Evolutionary conservation across 164 flowering plant species (phyloP), one percentile per base, ranked within the genome.

Genomic region (Dillenia turbinata): DNA sequence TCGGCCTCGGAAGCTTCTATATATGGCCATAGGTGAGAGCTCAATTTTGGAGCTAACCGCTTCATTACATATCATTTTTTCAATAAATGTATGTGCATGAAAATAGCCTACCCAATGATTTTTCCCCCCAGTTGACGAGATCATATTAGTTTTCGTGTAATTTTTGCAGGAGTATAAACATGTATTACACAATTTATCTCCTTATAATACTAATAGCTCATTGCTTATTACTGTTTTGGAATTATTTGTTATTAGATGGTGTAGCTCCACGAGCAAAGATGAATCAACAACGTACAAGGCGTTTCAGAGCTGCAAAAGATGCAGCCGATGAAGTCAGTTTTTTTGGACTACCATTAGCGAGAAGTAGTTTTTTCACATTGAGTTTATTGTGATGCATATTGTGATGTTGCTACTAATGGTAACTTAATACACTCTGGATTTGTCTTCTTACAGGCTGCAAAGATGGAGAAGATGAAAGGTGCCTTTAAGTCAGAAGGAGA

Each of bases 201-300:
- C 14, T 52, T 14, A 49, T 22, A 14, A n/a, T 8, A 47, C 22
- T 33, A 7, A 33, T 54, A 9, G 9, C 10, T 52, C 16, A 44
- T 47, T 60, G 8, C 49, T 10, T 17, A 3, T 44, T 56, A 7
- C n/a, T 9, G 1, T 22, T 43, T 46, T 4, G 5, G 46, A 40
- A 33, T 54, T 16, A 10, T 33, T n/a, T n/a, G 12, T 24, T 0
- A 13, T 8, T 47, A 82, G 86, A 82, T 56, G 86, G 84, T 26
- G 84, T 80, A 40, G 82, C 84, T 0, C 82, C 86, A 0, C 68
- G 84, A 14, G 82, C 84, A 2, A 82, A 82, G 63, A 82, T 82
- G 84, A 82, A 82, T 60, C 81, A 82, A 48, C 86, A 80, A 52
- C 71, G 86, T 8, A 47, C 84, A 1, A 71, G 86, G 56, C 72